These are phyloP conservation scores for Favolaschia claudopus DNA, from an alignment of 768 basidiomycete genomes.

Conservation along the genomic window DNA sequence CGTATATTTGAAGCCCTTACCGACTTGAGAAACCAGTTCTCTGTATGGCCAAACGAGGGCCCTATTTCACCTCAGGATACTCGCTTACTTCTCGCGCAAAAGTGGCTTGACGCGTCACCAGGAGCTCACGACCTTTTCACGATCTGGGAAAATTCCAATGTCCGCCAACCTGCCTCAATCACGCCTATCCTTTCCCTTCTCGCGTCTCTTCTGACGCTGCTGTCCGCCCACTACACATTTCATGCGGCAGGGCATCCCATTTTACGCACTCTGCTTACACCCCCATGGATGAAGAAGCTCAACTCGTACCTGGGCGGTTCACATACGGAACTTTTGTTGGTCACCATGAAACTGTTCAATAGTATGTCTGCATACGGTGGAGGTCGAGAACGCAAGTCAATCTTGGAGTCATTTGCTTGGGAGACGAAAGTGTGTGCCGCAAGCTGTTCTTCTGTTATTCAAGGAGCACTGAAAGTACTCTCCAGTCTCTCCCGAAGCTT, in stretches of 20 bases:
- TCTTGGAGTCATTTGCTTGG: conserved; percentile 80
- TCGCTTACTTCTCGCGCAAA: conserved; percentile 63
- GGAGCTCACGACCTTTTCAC: conserved; percentile 68
- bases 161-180: conserved; percentile 47
- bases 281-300: conserved; percentile 61
- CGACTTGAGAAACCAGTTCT: conserved; percentile 70
- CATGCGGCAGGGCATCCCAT: conserved; percentile 71
- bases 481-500: conserved; percentile 70
- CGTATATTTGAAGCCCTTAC: conserved; percentile 47
- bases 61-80: conserved; percentile 62
- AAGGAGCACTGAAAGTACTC: conserved; percentile 11
- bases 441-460: background rate
- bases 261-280: conserved; percentile 64
- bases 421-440: conserved; percentile 66
- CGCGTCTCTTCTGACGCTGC: conserved; percentile 64
- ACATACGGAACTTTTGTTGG: conserved; percentile 71
- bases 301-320: conserved; percentile 68
- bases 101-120: conserved; percentile 67
- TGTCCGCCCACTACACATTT: conserved; percentile 74
- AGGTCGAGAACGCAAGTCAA: conserved; percentile 66
- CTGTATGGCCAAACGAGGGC: conserved; percentile 56
- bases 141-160: conserved; percentile 61
- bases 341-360: conserved; percentile 69
- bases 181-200: conserved; percentile 58
- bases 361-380: conserved; percentile 69